Percentiles rank a stretch among this genome's conserved stretches.
These are phyloP conservation scores for Leucocoprinus sp. DNA, from an alignment of 768 basidiomycete species.

Conservation along the genomic window DNA sequence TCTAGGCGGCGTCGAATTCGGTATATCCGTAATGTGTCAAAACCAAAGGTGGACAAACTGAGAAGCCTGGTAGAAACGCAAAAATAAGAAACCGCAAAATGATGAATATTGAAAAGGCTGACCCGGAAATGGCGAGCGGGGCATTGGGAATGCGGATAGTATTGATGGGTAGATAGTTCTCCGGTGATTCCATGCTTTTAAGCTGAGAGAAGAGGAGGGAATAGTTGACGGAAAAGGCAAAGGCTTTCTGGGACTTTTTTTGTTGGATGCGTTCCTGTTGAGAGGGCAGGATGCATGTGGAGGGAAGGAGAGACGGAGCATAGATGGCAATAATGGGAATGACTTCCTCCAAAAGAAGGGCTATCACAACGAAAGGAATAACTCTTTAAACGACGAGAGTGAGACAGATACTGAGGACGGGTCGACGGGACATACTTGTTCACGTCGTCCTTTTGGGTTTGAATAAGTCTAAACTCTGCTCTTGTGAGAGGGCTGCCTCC, in stretches of 20 bases:
- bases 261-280: conserved; percentile 60
- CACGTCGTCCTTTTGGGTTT: conserved; percentile 56
- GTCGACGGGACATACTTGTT: conserved; percentile 46
- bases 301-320: conserved; percentile 77
- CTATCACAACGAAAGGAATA: conserved; percentile 69
- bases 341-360: conserved; percentile 70
- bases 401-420: background rate
- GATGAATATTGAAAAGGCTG: conserved; percentile 18
- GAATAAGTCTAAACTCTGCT: conserved; percentile 61
- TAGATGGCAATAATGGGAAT: conserved; percentile 82
- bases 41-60: conserved; percentile 36
- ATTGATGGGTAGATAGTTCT: conserved; percentile 27
- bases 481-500: conserved; percentile 61
- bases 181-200: conserved; percentile 22
- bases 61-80: conserved; percentile 22
- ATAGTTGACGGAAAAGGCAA: conserved; percentile 28
- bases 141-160: conserved; percentile 23
- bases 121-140: conserved; percentile 51
- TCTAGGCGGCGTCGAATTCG: conserved; percentile 33
- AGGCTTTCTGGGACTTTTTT: conserved; percentile 43
- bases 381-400: conserved; percentile 35
- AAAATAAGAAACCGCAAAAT: conserved; percentile 8
- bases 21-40: conserved; percentile 32
- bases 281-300: conserved; percentile 78
- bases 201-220: conserved; percentile 27